These are phyloP conservation scores for Monosporascus sp. DNA, from an alignment of 2,329 filamentous ascomycete genomes.

Conservation along the genomic window DNA sequence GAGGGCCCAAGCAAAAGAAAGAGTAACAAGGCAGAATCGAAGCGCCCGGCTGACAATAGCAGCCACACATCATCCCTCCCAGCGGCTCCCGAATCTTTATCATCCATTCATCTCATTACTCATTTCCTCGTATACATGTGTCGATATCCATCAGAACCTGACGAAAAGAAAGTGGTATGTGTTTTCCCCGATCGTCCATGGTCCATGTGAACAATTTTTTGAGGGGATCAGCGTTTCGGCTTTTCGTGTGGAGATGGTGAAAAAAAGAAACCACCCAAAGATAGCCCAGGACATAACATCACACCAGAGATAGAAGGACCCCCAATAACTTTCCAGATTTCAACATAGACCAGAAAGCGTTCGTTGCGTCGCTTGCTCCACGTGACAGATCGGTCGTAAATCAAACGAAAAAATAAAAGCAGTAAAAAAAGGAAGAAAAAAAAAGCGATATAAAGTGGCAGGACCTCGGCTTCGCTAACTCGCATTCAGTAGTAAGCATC, in stretches of 20 bases:
- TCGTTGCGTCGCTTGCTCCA: background rate
- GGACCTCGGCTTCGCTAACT: background rate
- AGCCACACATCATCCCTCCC: slow-evolving; percentile 13
- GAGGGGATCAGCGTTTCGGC: slow-evolving; percentile 13
- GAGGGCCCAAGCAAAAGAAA: slow-evolving; percentile 10
- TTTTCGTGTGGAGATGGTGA: background rate
- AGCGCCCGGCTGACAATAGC: slow-evolving; percentile 14
- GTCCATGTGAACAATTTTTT: slow-evolving; percentile 9
- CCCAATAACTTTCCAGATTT: slow-evolving; percentile 7
- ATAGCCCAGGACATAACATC: slow-evolving; percentile 1
- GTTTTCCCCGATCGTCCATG: slow-evolving; percentile 3
- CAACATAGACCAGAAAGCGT: slow-evolving; percentile 9
- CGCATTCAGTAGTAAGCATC: background rate
- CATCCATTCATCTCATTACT: slow-evolving; percentile 18
- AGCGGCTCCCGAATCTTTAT: slow-evolving; percentile 10
- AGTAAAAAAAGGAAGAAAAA: too few species aligned
- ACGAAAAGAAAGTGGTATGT: slow-evolving; percentile 9
- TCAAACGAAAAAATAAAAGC: background rate
- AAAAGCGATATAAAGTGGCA: background rate
- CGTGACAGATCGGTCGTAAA: background rate
- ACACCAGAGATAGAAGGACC: slow-evolving; percentile 2
- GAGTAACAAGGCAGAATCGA: slow-evolving; percentile 13
- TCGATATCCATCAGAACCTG: slow-evolving; percentile 4
- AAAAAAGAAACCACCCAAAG: background rate
- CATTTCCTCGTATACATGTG: slow-evolving; percentile 24